Conservation (phyloP, 1,284 basidiomycete genomes). For the Sutorius eximius region DNA sequence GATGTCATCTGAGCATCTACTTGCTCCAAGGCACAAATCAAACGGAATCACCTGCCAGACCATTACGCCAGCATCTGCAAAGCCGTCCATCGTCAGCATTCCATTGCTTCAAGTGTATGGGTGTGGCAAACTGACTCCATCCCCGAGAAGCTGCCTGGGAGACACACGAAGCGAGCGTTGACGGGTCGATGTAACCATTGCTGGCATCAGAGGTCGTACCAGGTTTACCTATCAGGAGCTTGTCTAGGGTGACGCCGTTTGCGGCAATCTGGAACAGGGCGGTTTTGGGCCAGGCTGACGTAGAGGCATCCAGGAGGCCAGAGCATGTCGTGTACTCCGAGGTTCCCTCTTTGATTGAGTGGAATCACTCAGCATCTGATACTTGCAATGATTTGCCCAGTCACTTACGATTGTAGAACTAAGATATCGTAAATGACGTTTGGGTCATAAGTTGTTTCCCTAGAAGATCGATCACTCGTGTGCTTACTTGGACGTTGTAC, state of each 20-base stretch:
- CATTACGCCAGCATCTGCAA: constrained; percentile 52
- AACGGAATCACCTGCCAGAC: constrained; percentile 35
- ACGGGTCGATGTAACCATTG: constrained; percentile 57
- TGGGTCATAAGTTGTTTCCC: constrained; percentile 1
- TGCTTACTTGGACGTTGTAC: constrained; percentile 38
- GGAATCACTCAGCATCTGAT: neutral
- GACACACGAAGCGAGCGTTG: constrained; percentile 55
- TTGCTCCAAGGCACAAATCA: neutral
- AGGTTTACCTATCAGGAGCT: constrained; percentile 66
- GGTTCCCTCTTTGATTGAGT: constrained; percentile 39
- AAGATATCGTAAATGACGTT: neutral
- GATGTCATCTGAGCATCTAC: constrained; percentile 41
- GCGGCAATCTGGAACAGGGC: constrained; percentile 63
- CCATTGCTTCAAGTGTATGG: neutral
- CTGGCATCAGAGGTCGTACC: constrained; percentile 50
- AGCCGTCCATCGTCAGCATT: constrained; percentile 4
- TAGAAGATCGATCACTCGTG: neutral
- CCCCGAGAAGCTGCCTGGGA: constrained; percentile 52
- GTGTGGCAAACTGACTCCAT: constrained; percentile 48
- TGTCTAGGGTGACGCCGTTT: constrained; percentile 51
- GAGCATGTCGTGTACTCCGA: constrained; percentile 47
- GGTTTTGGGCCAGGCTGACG: constrained; percentile 41
- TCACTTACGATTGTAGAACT: constrained; percentile 66
- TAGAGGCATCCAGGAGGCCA: constrained; percentile 43
- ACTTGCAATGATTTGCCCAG: neutral